These are phyloP conservation scores for Aspergillus brasiliensis DNA, from an alignment of 2,329 filamentous ascomycete species.

Conservation along the genomic window DNA sequence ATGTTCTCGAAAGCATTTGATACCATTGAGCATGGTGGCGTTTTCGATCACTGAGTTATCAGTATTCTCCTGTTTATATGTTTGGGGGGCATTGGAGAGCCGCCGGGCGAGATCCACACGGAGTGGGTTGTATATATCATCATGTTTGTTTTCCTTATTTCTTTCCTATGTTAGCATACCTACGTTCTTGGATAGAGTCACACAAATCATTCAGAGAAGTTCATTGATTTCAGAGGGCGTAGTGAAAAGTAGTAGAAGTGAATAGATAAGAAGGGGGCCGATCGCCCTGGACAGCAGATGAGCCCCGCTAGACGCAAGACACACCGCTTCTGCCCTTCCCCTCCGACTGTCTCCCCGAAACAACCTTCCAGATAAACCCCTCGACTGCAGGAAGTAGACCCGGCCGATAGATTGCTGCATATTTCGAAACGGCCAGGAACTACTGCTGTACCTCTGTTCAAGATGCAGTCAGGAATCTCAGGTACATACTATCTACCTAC, in stretches of 20 bases:
- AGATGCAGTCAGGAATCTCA: slow-evolving; percentile 54
- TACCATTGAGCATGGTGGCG: slow-evolving; percentile 32
- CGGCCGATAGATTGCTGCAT: slow-evolving; percentile 13
- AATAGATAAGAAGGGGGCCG: not conserved
- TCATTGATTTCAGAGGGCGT: not conserved
- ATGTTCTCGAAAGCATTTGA: slow-evolving; percentile 29
- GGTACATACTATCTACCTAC: slow-evolving; percentile 37
- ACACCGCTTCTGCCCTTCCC: slow-evolving; percentile 29
- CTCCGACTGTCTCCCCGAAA: slow-evolving; percentile 3
- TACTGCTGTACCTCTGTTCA: slow-evolving; percentile 21
- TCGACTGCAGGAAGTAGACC: not conserved
- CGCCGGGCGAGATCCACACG: slow-evolving; percentile 11
- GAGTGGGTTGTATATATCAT: slow-evolving; percentile 26
- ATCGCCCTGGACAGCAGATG: not conserved
- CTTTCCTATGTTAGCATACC: slow-evolving; percentile 11
- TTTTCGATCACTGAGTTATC: slow-evolving; percentile 25
- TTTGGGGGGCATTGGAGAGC: slow-evolving; percentile 11
- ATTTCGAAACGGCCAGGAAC: slow-evolving; percentile 3
- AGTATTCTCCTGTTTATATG: slow-evolving; percentile 16
- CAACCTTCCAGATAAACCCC: not conserved
- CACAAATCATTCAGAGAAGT: not conserved
- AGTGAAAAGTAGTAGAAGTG: not conserved
- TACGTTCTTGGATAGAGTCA: not conserved
- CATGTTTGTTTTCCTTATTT: slow-evolving; percentile 13
- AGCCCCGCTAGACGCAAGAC: slow-evolving; percentile 22